Evolutionary conservation across 192 early-diverging fungal genomes (phyloP), one percentile per base, ranked within the genome.

Genomic region (Coemansia erecta): DNA sequence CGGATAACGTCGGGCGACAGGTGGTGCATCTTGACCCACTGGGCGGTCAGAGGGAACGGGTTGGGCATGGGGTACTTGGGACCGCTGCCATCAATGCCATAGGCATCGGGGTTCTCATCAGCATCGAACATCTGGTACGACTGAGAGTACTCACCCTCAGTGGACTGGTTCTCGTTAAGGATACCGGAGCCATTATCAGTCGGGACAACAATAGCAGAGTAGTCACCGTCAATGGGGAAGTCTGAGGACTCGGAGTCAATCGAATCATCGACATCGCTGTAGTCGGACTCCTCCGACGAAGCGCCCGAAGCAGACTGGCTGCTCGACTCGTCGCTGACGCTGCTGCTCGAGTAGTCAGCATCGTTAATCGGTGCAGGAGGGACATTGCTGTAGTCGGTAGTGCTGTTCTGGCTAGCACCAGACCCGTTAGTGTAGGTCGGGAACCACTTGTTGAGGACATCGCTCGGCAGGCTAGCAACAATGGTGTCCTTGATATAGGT

Each of bases 371-470:
- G 50, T 11, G 58, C 28, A 28, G 53, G 19, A 8, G 51, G 33
- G 35, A 63, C 67, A 23, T 66, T 66, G 37, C 49, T 56, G 52
- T 53, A 68, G 48, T 53, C 35, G 63, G 33, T 61, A 51, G 62
- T 53, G 40, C 40, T 44, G 64, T 58, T 56, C 37, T 58, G 18
- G 49, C 24, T 17, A 58, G 53, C 15, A 1, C 46, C 42, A 40
- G 63, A 56, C 14, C 40, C 2, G 33, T 15, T 48, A 44, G 47
- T 58, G 63, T 65, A 65, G 18, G 42, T 56, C 26, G 76, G 76
- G 76, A 79, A 80, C 70, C 71, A 80, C 67, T 80, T 80, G 64
- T 60, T 45, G 28, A 73, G 70, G 46, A 80, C 28, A 17, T 44
- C 46, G 5, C 33, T 22, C 0, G 77, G 71, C 48, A 70, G 42